A percentile compares a stretch with the other conserved stretches of the same genome.
Evolutionary conservation across 1,284 basidiomycete species (phyloP).

Genomic region (Puccinia horiana): DNA sequence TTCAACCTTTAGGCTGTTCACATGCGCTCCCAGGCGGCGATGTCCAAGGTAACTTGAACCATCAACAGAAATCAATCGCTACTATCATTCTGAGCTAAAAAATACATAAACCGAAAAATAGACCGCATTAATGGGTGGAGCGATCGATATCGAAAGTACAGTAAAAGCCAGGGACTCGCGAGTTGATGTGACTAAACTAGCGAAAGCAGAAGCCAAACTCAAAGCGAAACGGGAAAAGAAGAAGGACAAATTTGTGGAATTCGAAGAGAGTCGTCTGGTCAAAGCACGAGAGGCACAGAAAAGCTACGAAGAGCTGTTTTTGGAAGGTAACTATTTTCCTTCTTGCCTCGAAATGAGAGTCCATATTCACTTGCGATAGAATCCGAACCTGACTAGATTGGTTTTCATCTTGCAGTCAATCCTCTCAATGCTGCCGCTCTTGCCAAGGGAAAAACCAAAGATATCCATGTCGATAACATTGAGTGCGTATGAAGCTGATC

Average conservation of each 20-base stretch:
- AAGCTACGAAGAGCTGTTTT: slow-evolving; percentile 51
- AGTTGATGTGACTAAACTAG: slow-evolving; percentile 96
- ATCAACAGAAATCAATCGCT: slow-evolving; percentile 51
- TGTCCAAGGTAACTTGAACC: slow-evolving; percentile 53
- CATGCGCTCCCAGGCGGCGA: slow-evolving; percentile 73
- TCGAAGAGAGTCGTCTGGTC: slow-evolving; percentile 93
- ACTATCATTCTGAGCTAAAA: slow-evolving; percentile 53
- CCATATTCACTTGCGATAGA: too few species aligned
- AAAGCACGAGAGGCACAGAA: slow-evolving; percentile 89
- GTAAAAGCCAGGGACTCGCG: slow-evolving; percentile 72
- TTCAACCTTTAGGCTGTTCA: slow-evolving; percentile 72
- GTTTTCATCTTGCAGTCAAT: slow-evolving; percentile 80
- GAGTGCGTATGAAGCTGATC: slow-evolving; percentile 61
- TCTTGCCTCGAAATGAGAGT: background rate
- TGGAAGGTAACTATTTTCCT: slow-evolving; percentile 28
- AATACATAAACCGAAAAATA: slow-evolving; percentile 60
- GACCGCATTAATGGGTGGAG: slow-evolving; percentile 73
- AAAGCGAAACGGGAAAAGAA: slow-evolving; percentile 97
- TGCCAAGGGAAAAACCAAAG: slow-evolving; percentile 91
- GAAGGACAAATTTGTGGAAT: slow-evolving; percentile 64
- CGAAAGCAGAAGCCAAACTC: slow-evolving; percentile 97
- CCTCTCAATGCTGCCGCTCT: slow-evolving; percentile 78
- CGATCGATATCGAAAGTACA: slow-evolving; percentile 88
- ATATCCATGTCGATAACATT: slow-evolving; percentile 91
- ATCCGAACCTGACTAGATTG: slow-evolving; percentile 74